These are phyloP conservation scores for Colletotrichum scovillei DNA, from an alignment of 2,329 filamentous ascomycete species.

Conservation along the genomic window DNA sequence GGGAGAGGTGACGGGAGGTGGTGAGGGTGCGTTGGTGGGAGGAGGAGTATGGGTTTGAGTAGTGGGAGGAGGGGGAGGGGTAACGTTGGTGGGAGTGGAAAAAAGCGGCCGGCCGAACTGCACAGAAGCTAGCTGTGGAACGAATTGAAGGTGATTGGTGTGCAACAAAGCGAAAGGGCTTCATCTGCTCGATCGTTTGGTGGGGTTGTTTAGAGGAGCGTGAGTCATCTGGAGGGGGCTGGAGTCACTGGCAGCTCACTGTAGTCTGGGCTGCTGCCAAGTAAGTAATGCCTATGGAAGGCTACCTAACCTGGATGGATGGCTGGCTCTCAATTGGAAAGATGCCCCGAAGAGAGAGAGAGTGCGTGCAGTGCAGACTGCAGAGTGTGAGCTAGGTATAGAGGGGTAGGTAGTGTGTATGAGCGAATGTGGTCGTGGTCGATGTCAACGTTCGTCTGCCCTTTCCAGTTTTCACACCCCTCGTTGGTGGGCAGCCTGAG, in stretches of 20 bases:
- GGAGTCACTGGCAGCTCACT: background rate
- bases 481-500: background rate
- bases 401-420: slow-evolving; percentile 2
- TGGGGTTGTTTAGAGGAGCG: slow-evolving; percentile 28
- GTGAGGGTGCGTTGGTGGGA: slow-evolving; percentile 26
- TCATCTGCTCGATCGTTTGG: slow-evolving; percentile 34
- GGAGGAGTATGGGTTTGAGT: slow-evolving; percentile 4
- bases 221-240: slow-evolving; percentile 34
- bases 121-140: slow-evolving; percentile 37
- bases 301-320: background rate
- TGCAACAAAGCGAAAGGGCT: slow-evolving; percentile 34
- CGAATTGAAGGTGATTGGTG: slow-evolving; percentile 36
- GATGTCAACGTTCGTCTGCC: background rate
- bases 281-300: background rate
- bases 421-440: background rate
- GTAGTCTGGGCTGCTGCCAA: background rate
- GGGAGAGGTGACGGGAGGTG: slow-evolving; percentile 27
- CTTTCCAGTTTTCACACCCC: background rate
- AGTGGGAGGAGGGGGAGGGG: slow-evolving; percentile 30
- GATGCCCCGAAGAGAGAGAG: background rate
- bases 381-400: background rate
- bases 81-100: slow-evolving; percentile 29
- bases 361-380: background rate
- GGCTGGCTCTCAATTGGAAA: background rate
- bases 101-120: slow-evolving; percentile 37